phyloP scores from a whole-genome alignment of 1,284 basidiomycete species.

The Leccinum fallax region DNA sequence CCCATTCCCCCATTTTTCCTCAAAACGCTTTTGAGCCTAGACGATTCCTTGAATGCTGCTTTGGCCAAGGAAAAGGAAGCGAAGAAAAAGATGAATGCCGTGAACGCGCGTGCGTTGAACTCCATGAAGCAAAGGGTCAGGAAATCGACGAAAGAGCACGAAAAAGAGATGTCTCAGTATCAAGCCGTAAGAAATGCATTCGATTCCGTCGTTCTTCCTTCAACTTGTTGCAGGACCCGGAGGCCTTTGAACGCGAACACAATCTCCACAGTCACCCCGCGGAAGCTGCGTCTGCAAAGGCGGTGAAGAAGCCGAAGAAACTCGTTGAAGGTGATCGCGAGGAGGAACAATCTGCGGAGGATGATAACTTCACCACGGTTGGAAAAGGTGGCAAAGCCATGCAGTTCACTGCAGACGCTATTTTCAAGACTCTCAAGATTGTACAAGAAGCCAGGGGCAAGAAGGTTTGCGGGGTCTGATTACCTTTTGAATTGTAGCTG shows the following conservation, averaged over 20 bases:
- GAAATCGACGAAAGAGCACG: conserved; percentile 90
- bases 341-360: conserved; percentile 54
- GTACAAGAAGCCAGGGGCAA: conserved; percentile 96
- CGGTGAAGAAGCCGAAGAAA: conserved; percentile 45
- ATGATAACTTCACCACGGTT: conserved; percentile 85
- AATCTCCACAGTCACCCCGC: conserved; percentile 54
- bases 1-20: conserved; percentile 90
- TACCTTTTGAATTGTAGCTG: conserved; percentile 1
- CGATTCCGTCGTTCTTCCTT: neutral
- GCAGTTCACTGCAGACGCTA: conserved; percentile 84
- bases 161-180: conserved; percentile 79
- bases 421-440: conserved; percentile 91
- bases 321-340: conserved; percentile 37
- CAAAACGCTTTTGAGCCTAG: conserved; percentile 76
- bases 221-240: conserved; percentile 69
- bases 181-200: conserved; percentile 61
- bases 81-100: conserved; percentile 97
- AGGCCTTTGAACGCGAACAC: conserved; percentile 84
- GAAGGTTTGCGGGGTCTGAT: conserved; percentile 63
- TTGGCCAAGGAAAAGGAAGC: conserved; percentile 87
- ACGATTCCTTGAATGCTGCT: conserved; percentile 74
- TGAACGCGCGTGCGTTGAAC: conserved; percentile 92
- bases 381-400: conserved; percentile 88
- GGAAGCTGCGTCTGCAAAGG: conserved; percentile 42
- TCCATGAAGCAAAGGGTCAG: conserved; percentile 98